phyloP scores from a whole-genome alignment of 2,329 filamentous ascomycete genomes.

The Neonectria faginata region DNA sequence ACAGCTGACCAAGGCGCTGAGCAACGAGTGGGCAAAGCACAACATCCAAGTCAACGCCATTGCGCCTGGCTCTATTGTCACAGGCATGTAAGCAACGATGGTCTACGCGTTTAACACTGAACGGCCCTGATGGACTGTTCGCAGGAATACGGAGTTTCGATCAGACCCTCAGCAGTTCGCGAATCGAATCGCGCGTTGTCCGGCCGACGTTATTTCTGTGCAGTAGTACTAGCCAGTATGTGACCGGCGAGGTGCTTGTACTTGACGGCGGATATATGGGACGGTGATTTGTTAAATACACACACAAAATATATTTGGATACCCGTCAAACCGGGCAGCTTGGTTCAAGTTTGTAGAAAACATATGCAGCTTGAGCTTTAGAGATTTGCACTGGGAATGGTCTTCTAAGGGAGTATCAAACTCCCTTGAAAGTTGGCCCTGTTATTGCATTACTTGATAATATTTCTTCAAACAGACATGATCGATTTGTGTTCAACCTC shows the following conservation, averaged over 20 bases:
- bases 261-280: slow-evolving; percentile 27
- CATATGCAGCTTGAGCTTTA: no score
- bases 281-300: no score
- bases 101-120: no score
- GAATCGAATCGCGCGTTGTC: slow-evolving; percentile 7
- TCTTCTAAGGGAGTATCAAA: no score
- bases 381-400: no score
- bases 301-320: no score
- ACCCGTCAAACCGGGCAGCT: neutral
- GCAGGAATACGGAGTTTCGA: slow-evolving; percentile 21
- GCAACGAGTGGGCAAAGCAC: slow-evolving; percentile 27
- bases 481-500: no score
- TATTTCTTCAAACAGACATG: no score
- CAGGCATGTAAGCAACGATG: slow-evolving; percentile 19
- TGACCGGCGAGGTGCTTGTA: slow-evolving; percentile 21
- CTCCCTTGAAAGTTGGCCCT: no score
- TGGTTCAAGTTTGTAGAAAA: neutral
- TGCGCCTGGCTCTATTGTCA: slow-evolving; percentile 22
- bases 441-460: no score
- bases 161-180: slow-evolving; percentile 13
- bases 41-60: slow-evolving; percentile 31
- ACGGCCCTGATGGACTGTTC: neutral
- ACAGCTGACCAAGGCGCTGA: slow-evolving; percentile 29
- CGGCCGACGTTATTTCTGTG: slow-evolving; percentile 25
- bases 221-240: slow-evolving; percentile 24